Conservation (phyloP, 305 asterid genomes). For the Fraxinus ornus region DNA sequence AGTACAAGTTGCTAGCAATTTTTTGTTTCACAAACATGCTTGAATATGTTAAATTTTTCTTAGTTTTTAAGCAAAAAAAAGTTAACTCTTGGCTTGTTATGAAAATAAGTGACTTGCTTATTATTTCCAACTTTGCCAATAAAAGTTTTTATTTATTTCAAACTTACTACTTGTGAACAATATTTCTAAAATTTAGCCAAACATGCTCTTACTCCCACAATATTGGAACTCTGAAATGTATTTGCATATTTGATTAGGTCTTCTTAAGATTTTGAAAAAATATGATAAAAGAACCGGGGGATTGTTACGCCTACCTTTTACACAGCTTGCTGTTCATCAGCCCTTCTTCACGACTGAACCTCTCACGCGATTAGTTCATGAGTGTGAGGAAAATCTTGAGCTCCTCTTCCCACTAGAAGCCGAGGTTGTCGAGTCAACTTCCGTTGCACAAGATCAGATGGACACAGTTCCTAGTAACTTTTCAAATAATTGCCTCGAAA, state of each 20-base stretch:
- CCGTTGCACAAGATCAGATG: slow-evolving; percentile 29
- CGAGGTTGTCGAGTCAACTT: slow-evolving; percentile 65
- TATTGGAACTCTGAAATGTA: background rate
- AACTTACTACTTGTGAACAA: background rate
- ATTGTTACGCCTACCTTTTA: slow-evolving; percentile 67
- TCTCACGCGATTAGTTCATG: slow-evolving; percentile 71
- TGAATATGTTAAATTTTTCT: background rate
- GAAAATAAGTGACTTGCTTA: background rate
- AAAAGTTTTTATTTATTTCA: background rate
- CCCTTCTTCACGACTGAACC: slow-evolving; percentile 94
- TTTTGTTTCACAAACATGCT: background rate
- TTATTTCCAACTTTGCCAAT: background rate
- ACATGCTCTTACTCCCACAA: background rate
- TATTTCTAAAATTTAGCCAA: background rate
- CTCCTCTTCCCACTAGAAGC: slow-evolving; percentile 85
- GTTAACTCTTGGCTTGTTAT: background rate
- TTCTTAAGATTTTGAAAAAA: slow-evolving; percentile 85
- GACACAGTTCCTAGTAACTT: slow-evolving; percentile 30
- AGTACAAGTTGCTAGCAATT: background rate
- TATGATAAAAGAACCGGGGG: slow-evolving; percentile 90
- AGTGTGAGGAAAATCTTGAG: slow-evolving; percentile 93
- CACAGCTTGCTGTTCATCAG: slow-evolving; percentile 76
- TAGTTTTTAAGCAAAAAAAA: background rate
- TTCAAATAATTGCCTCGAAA: slow-evolving; percentile 30
- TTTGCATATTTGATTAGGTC: slow-evolving; percentile 45